Evolutionary conservation across 2,329 filamentous ascomycete species (phyloP).

Genomic region (Clonostachys chloroleuca): DNA sequence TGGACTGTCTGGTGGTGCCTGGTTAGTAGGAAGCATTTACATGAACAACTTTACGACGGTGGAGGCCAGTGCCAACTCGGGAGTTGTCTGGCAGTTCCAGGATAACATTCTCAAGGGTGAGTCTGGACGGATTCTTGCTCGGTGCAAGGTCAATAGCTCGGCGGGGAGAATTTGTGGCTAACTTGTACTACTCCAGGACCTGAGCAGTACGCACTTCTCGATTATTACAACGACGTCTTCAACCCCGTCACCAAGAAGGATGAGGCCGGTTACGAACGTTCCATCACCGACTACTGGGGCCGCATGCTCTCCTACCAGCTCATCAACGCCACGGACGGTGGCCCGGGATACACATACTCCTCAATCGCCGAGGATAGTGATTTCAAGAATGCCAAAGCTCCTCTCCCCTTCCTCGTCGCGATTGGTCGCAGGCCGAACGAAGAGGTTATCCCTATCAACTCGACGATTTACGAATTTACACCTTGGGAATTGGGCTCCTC

Average conservation of each 20-base stretch:
- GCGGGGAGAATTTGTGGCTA: not conserved
- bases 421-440: conserved; percentile 40
- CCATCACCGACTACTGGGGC: conserved; percentile 87
- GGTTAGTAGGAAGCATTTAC: conserved; percentile 79
- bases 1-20: conserved; percentile 77
- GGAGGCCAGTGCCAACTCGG: conserved; percentile 25
- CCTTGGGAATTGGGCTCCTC: conserved; percentile 64
- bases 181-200: conserved; percentile 18
- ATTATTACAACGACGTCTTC: conserved; percentile 31
- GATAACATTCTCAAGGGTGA: conserved; percentile 32
- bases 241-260: conserved; percentile 27
- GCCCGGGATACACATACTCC: conserved; percentile 75
- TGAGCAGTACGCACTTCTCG: conserved; percentile 24
- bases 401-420: conserved; percentile 45
- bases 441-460: conserved; percentile 43
- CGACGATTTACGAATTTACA: conserved; percentile 60
- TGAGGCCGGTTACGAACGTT: conserved; percentile 43
- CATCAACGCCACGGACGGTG: conserved; percentile 71
- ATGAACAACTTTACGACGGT: conserved; percentile 78
- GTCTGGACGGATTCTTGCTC: not conserved
- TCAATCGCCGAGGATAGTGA: conserved; percentile 47
- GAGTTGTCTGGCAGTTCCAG: conserved; percentile 32
- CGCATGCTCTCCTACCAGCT: conserved; percentile 84
- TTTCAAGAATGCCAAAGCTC: conserved; percentile 34
- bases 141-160: no score